phyloP scores from a whole-genome alignment of 106 monocot genomes.

The Platanthera zijinensis region DNA sequence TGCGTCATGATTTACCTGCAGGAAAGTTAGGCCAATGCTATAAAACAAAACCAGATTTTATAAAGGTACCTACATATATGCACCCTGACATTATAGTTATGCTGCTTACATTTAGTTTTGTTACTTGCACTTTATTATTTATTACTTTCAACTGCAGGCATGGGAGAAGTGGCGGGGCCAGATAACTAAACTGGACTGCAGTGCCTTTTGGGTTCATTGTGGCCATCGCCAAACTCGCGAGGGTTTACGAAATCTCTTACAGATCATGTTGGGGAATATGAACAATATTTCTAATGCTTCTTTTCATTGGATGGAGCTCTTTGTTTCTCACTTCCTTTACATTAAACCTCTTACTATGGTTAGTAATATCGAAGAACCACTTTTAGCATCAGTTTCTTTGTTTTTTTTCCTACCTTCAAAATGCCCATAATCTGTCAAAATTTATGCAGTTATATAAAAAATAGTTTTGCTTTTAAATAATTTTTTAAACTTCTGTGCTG shows the following conservation, averaged over 20 bases:
- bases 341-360: constrained; percentile 75
- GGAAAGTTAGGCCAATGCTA: constrained; percentile 75
- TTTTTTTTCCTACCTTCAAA: background rate
- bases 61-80: constrained; percentile 51
- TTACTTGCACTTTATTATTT: background rate
- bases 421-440: background rate
- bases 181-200: constrained; percentile 67
- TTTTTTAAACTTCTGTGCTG: background rate
- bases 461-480: background rate
- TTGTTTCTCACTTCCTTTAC: constrained; percentile 71
- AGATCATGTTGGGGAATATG: constrained; percentile 81
- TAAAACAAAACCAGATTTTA: constrained; percentile 77
- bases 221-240: constrained; percentile 65
- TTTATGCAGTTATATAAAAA: background rate
- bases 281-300: constrained; percentile 43
- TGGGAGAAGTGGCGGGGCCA: constrained; percentile 95
- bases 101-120: constrained; percentile 5
- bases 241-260: constrained; percentile 70
- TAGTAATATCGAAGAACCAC: constrained; percentile 9
- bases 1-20: constrained; percentile 49
- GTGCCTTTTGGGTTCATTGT: constrained; percentile 96
- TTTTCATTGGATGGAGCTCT: constrained; percentile 86
- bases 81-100: background rate
- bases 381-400: background rate
- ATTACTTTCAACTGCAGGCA: constrained; percentile 35